Base-by-base conservation (phyloP, 306 rosid genomes). In the Cicer yamashitae region DNA sequence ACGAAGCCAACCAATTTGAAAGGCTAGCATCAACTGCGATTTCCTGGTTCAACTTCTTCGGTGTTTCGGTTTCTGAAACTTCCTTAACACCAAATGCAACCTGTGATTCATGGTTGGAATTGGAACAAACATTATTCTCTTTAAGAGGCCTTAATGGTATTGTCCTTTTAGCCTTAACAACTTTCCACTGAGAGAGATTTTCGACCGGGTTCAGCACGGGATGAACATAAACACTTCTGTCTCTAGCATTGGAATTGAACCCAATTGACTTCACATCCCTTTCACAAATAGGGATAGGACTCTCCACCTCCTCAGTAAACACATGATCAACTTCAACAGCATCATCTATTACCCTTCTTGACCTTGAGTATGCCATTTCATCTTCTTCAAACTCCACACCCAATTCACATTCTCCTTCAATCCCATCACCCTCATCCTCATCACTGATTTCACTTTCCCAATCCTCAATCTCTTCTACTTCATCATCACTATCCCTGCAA, bases 141-240 rank as follows among this genome's bases (percentile, higher is more conserved):
- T 94, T 94, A 68, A 78, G 89, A 65, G 88, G 87, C 73, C 79
- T 87, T 79, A 72, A 62, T 53, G 71, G 57, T 63, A 76, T 46
- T 66, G 71, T 78, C 43, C 87, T 86, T 74, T 77, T 87, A 44
- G 82, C 81, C 87, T 93, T 91, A 9, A 79, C 88, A 50, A 80
- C 85, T 85, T 91, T 91, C 93, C 93, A 91, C 60, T 91, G 97
- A 8, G 90, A 71, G 34, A 93, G 86, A 39, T 93, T 91, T 69
- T 93, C 97, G 12, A 91, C 97, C 0, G 97, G 97, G 73, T 87
- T 91, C 81, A 91, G 74, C 78, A 93, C 96, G 47, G 98, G 81
- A 82, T 86, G 96, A 80, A 88, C 96, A 82, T 90, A 88, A 51
- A 58, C 81, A 87, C 87, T 89, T 76, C 98, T 86, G 48, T 91